A percentile compares a stretch with the other conserved stretches of the same genome.
phyloP scores from a whole-genome alignment of 176 grass and related monocot species.

The Aechmea fasciata region DNA sequence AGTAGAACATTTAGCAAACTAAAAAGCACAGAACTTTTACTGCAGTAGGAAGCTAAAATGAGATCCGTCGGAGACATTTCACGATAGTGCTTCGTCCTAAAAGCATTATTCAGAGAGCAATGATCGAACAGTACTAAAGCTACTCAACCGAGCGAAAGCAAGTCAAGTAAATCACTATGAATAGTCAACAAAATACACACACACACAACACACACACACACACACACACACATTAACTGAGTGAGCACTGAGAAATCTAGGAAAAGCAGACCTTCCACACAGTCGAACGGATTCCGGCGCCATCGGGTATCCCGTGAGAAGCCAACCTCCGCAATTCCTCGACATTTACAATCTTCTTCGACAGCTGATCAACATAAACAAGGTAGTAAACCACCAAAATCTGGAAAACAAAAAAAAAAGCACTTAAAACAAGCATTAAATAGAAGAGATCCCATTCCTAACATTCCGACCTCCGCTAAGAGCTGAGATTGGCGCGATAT shows the following conservation, averaged over 20 bases:
- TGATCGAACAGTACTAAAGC: neutral
- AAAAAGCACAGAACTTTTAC: too few relatives aligned
- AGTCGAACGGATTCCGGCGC: constrained; percentile 51
- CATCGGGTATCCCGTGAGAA: constrained; percentile 64
- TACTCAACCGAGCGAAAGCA: neutral
- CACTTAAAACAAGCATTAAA: neutral
- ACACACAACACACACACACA: too few relatives aligned
- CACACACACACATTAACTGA: neutral
- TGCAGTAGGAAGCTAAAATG: too few relatives aligned
- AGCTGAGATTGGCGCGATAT: constrained; percentile 75
- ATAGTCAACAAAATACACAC: neutral
- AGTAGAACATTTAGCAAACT: too few relatives aligned
- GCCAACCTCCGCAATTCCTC: constrained; percentile 65
- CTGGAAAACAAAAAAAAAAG: neutral
- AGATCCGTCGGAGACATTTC: too few relatives aligned
- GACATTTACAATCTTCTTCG: constrained; percentile 70
- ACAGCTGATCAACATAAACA: constrained; percentile 39
- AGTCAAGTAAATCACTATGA: neutral
- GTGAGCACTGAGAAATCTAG: neutral
- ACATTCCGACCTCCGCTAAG: constrained; percentile 35
- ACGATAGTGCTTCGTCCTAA: too few relatives aligned
- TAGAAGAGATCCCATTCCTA: neutral
- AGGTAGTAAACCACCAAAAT: constrained; percentile 3
- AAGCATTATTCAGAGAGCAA: neutral
- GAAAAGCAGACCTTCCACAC: constrained; percentile 71